Percentiles rank a stretch among this genome's conserved stretches.
These are phyloP conservation scores for Adiantum capillusveneris DNA, from an alignment of 75 land plant species.

Conservation along the genomic window DNA sequence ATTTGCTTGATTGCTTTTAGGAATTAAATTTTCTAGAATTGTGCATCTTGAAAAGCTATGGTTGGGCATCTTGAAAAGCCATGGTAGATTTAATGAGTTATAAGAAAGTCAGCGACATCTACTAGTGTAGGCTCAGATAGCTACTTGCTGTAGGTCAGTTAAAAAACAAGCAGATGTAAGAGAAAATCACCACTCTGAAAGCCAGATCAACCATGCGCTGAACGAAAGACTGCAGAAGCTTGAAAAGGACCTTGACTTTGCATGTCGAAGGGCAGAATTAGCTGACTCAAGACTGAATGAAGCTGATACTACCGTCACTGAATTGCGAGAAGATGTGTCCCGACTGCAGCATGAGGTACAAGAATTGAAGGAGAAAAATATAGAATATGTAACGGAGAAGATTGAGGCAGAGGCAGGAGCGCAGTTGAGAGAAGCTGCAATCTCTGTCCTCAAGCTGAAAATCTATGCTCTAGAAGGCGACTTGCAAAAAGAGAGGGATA, in stretches of 20 bases:
- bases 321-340: background rate
- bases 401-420: slow-evolving; percentile 5
- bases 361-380: background rate
- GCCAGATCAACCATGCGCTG: background rate
- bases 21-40: background rate
- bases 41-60: too few species aligned
- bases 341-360: background rate
- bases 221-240: background rate
- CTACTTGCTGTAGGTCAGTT: background rate
- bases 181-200: background rate
- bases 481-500: background rate
- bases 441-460: background rate
- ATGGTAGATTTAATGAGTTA: too few species aligned
- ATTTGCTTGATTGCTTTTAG: background rate
- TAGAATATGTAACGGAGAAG: slow-evolving; percentile 4
- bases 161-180: background rate
- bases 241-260: slow-evolving; percentile 1
- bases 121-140: background rate
- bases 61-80: too few species aligned
- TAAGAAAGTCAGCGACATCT: too few species aligned
- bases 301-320: background rate
- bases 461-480: slow-evolving; percentile 4
- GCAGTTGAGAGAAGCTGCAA: slow-evolving; percentile 1
- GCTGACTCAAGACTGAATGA: background rate
- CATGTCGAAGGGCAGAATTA: background rate